Evolutionary conservation across 116 monocot genomes (phyloP).

Genomic region (Thalassia testudinum): DNA sequence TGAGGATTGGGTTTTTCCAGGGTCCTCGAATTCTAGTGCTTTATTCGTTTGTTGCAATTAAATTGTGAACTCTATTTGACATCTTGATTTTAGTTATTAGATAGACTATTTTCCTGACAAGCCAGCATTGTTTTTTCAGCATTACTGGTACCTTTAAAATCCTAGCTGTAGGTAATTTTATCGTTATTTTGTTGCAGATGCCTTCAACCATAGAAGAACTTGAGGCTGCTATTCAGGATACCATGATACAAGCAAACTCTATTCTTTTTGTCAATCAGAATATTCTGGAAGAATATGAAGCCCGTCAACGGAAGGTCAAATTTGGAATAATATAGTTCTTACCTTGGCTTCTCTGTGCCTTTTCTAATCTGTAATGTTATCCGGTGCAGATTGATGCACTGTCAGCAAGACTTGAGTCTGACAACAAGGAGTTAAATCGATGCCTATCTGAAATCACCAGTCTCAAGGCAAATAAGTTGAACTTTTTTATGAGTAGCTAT

Average conservation of each 20-base stretch:
- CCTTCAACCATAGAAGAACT: slow-evolving; percentile 86
- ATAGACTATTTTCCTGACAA: too few species aligned
- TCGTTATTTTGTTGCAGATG: slow-evolving; percentile 42
- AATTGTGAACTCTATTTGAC: too few species aligned
- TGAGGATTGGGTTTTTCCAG: too few species aligned
- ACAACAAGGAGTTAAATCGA: slow-evolving; percentile 31
- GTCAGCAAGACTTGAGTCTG: slow-evolving; percentile 40
- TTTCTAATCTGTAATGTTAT: neutral
- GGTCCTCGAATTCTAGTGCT: too few species aligned
- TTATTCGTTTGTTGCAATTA: too few species aligned
- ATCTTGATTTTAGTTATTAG: too few species aligned
- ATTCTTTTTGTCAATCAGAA: slow-evolving; percentile 92
- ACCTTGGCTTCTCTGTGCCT: neutral
- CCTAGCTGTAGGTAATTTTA: too few species aligned
- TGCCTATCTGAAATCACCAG: slow-evolving; percentile 50
- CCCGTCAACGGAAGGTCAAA: slow-evolving; percentile 62
- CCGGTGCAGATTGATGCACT: slow-evolving; percentile 44
- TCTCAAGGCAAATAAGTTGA: slow-evolving; percentile 38
- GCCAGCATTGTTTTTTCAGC: too few species aligned
- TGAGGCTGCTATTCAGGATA: slow-evolving; percentile 84
- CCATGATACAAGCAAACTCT: slow-evolving; percentile 71
- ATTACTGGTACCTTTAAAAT: too few species aligned
- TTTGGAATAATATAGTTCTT: neutral
- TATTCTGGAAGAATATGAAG: slow-evolving; percentile 83
- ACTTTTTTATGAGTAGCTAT: neutral